Percentiles rank a stretch among this genome's conserved stretches.
Evolutionary conservation across 352 stramenopile genomes (phyloP).

Genomic region (Thalassiosira hispida): DNA sequence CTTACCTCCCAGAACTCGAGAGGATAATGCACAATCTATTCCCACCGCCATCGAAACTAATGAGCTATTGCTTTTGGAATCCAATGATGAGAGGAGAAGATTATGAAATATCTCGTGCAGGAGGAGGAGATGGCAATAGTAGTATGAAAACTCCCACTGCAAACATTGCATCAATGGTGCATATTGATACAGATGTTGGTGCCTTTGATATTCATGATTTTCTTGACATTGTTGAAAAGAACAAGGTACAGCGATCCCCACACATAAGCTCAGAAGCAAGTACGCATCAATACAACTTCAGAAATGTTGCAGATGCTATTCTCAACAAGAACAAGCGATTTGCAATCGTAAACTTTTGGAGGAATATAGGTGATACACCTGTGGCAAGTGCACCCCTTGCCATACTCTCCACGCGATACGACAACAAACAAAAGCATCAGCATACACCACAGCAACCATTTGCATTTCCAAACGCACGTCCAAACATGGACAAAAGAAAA

Average conservation of each 20-base stretch:
- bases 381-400: slow-evolving; percentile 44
- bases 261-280: background rate
- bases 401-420: slow-evolving; percentile 57
- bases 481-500: slow-evolving; percentile 39
- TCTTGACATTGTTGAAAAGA: slow-evolving; percentile 61
- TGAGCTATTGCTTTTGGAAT: slow-evolving; percentile 72
- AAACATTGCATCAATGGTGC: slow-evolving; percentile 54
- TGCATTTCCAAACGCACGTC: slow-evolving; percentile 35
- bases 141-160: slow-evolving; percentile 21
- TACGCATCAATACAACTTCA: slow-evolving; percentile 15
- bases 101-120: slow-evolving; percentile 14
- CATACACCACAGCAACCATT: background rate
- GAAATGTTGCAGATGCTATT: slow-evolving; percentile 24
- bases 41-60: slow-evolving; percentile 13
- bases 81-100: slow-evolving; percentile 65
- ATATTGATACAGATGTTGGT: slow-evolving; percentile 74
- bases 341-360: slow-evolving; percentile 69
- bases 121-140: background rate
- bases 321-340: slow-evolving; percentile 53
- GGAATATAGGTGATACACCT: slow-evolving; percentile 34
- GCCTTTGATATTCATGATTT: slow-evolving; percentile 58
- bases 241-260: slow-evolving; percentile 31
- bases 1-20: slow-evolving; percentile 53
- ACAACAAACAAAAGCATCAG: slow-evolving; percentile 8
- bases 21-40: slow-evolving; percentile 38